Base-by-base conservation (phyloP, 2,329 filamentous ascomycete species). In the Stemphylium lycopersici region DNA sequence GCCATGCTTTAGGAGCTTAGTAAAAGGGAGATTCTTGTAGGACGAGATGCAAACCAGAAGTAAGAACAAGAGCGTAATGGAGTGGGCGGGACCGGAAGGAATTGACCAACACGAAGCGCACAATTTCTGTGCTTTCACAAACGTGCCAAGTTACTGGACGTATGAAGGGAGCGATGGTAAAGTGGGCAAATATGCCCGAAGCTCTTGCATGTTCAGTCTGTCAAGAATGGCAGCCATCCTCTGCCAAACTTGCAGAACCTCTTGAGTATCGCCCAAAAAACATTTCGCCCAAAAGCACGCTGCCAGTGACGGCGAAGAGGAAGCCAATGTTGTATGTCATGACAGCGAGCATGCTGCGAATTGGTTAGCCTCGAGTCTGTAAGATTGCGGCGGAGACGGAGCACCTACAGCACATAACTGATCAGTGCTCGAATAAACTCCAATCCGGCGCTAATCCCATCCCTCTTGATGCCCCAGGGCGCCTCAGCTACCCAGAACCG, bases 311-410 rank as follows among this genome's bases (percentile, higher is more conserved):
- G 3, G 69, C 66, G 22, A 71, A 68, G 5, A 72, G 55, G 24
- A 73, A 66, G 2, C 68, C 68, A 1, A 69, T 61, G 32, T 72
- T 72, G 48, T 69, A 71, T 10, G 70, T 67, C 69, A 71, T 73
- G 0, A 71, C 67, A 2, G 68, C 68, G 7, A 71, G 51, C 69
- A 73, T 73, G 2, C 68, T 71, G 34, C 3, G 2, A 15, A 0
- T 5, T 10, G 5, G 15, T 62, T 26, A 61, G 49, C 44, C 16
- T 20, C 41, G 7, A 13, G 1, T 18, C 3, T 26, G 13, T 6
- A 11, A 15, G 0, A 13, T 20, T 29, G 37, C 11, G 15, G 12
- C 15, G n/a, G 43, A 37, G 13, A 26, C 3, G 29, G 24, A 22
- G 10, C 6, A 61, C 65, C 44, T 54, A 72, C 68, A 73, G 43